Percentiles rank a stretch among this genome's conserved stretches.
phyloP scores from a whole-genome alignment of 2,329 filamentous ascomycete species.

The Byssoonygena ceratinophila region DNA sequence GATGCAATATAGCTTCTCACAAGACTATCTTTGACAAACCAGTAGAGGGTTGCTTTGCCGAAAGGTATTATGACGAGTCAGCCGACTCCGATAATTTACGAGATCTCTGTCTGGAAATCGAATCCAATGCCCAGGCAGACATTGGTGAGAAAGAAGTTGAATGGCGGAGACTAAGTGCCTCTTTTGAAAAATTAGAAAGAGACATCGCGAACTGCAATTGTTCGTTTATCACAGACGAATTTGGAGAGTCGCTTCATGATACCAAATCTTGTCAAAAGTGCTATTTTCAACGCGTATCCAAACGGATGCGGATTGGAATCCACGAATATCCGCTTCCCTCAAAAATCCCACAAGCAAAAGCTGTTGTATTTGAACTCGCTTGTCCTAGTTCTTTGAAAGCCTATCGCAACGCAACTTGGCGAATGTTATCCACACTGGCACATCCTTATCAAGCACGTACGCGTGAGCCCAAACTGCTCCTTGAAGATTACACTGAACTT shows the following conservation, averaged over 20 bases:
- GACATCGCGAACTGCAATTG: constrained; percentile 29
- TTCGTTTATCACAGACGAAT: constrained; percentile 17
- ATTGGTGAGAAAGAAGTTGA: constrained; percentile 33
- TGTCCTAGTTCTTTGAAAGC: constrained; percentile 37
- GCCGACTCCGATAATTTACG: constrained; percentile 19
- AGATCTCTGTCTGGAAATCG: constrained; percentile 28
- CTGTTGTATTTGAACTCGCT: constrained; percentile 44
- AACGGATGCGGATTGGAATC: constrained; percentile 36
- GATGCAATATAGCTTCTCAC: constrained; percentile 22
- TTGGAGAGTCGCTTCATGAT: constrained; percentile 24
- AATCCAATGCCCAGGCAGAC: constrained; percentile 22
- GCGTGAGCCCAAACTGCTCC: constrained; percentile 20
- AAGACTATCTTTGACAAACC: constrained; percentile 43
- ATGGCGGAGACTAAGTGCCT: constrained; percentile 25
- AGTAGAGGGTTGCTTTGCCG: constrained; percentile 37
- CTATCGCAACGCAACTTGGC: constrained; percentile 47
- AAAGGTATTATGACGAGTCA: constrained; percentile 35
- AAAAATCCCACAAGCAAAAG: constrained; percentile 26
- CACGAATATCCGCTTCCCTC: constrained; percentile 44
- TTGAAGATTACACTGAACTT: constrained; percentile 30
- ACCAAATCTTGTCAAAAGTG: constrained; percentile 38
- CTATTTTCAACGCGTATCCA: constrained; percentile 27
- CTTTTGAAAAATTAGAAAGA: constrained; percentile 32
- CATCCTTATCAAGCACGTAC: constrained; percentile 15
- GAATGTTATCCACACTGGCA: constrained; percentile 34